phyloP scores from a whole-genome alignment of 2,329 filamentous ascomycete species.

The Penicillium janthinellum region DNA sequence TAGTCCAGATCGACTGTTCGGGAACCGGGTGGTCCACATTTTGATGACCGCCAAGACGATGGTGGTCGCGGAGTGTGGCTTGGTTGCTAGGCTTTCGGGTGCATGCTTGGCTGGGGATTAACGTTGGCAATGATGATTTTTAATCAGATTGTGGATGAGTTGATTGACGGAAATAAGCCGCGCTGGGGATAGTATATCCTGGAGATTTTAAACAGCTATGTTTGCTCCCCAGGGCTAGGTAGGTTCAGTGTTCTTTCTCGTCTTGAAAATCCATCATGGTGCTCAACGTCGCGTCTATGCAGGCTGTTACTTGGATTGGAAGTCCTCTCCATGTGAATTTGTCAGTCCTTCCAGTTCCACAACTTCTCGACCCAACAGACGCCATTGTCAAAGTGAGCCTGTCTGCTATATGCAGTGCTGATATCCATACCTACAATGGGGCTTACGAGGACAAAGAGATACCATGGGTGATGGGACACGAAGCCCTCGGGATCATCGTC shows the following conservation, averaged over 20 bases:
- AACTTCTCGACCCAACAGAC: conserved; percentile 28
- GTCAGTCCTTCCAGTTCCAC: conserved; percentile 23
- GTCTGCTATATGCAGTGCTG: conserved; percentile 39
- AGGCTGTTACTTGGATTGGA: conserved; percentile 32
- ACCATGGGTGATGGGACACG: conserved; percentile 30
- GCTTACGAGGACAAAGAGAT: conserved; percentile 20
- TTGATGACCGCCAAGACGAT: not conserved
- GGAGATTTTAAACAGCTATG: not conserved
- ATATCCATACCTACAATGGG: conserved; percentile 40
- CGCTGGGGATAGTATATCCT: not conserved
- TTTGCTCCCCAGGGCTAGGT: not conserved
- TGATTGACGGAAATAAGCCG: not conserved
- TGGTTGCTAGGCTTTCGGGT: not conserved
- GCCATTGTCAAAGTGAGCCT: conserved; percentile 40
- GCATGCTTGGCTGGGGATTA: not conserved
- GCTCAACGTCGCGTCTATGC: conserved; percentile 22
- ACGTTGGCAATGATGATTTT: not conserved
- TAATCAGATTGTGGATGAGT: not conserved
- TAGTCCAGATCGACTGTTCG: not conserved
- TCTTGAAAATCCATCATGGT: not conserved
- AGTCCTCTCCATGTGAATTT: conserved; percentile 29
- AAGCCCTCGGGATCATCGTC: conserved; percentile 27
- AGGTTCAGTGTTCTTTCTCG: not conserved
- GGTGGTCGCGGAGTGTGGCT: not conserved
- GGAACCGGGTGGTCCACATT: not conserved